A percentile compares a stretch with the other conserved stretches of the same genome.
phyloP scores from a whole-genome alignment of 768 basidiomycete species.

The Russula abietina region DNA sequence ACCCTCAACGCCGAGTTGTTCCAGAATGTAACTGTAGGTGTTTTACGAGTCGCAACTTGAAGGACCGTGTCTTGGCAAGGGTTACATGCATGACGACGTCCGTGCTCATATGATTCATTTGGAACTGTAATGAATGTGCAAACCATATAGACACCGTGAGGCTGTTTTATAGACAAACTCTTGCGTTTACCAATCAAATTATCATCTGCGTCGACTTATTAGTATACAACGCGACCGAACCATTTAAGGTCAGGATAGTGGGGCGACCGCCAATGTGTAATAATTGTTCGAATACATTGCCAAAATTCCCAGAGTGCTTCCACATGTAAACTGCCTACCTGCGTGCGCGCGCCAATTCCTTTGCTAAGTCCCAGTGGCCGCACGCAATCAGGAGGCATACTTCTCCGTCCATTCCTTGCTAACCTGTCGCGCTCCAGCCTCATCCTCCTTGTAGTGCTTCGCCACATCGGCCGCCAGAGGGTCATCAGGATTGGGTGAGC shows the following conservation, averaged over 20 bases:
- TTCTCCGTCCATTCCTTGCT: slow-evolving; percentile 94
- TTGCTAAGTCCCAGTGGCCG: not conserved
- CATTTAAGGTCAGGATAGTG: not conserved
- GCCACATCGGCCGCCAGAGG: slow-evolving; percentile 93
- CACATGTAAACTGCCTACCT: slow-evolving; percentile 13
- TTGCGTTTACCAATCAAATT: not conserved
- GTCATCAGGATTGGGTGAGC: slow-evolving; percentile 95
- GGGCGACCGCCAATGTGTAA: not conserved
- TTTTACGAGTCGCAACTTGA: slow-evolving; percentile 23
- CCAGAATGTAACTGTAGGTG: slow-evolving; percentile 27
- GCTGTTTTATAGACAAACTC: not conserved
- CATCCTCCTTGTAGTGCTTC: slow-evolving; percentile 98
- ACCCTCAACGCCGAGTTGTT: not conserved
- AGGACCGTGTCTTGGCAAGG: slow-evolving; percentile 28
- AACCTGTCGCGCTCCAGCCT: slow-evolving; percentile 89
- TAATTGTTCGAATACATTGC: slow-evolving; percentile 19
- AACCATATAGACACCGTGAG: too few species aligned
- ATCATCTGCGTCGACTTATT: not conserved
- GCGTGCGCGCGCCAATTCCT: not conserved
- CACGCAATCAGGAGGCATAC: slow-evolving; percentile 50
- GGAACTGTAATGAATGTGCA: not conserved
- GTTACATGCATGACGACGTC: slow-evolving; percentile 27
- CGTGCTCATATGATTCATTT: slow-evolving; percentile 8
- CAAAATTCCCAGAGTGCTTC: slow-evolving; percentile 3
- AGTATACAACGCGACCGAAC: not conserved